phyloP scores from a whole-genome alignment of 768 basidiomycete species.

The Favolaschia claudopus region DNA sequence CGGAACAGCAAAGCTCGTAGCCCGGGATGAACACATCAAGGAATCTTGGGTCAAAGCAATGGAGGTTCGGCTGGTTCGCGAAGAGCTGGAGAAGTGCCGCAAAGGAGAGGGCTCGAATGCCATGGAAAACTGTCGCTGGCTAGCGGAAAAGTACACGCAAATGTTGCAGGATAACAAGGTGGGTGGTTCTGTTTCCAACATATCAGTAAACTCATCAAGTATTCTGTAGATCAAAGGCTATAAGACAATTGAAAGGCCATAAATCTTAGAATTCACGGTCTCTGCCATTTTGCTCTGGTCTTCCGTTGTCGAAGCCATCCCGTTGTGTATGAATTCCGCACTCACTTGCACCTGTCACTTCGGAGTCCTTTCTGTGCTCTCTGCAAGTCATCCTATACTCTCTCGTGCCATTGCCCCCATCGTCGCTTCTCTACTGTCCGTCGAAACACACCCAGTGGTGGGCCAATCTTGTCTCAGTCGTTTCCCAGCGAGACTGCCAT shows the following conservation, averaged over 20 bases:
- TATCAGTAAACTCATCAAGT: not conserved
- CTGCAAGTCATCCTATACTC: too few species aligned
- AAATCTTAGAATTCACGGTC: slow-evolving; percentile 3
- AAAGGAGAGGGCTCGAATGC: slow-evolving; percentile 91
- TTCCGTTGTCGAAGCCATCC: too few species aligned
- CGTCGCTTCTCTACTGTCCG: too few species aligned
- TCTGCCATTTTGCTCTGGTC: too few species aligned
- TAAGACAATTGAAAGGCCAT: slow-evolving; percentile 47
- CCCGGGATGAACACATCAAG: slow-evolving; percentile 78
- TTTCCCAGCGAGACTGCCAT: too few species aligned
- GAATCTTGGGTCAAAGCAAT: slow-evolving; percentile 96
- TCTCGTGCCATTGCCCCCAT: too few species aligned
- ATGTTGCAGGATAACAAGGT: slow-evolving; percentile 88
- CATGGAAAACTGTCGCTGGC: slow-evolving; percentile 86
- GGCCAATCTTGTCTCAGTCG: too few species aligned
- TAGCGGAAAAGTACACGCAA: slow-evolving; percentile 80
- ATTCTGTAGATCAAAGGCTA: slow-evolving; percentile 75
- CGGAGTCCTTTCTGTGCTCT: not conserved
- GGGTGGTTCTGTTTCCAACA: slow-evolving; percentile 37
- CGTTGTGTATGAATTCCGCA: too few species aligned
- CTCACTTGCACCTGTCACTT: too few species aligned
- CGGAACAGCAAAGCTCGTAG: slow-evolving; percentile 62
- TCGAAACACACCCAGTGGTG: too few species aligned
- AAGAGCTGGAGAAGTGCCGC: slow-evolving; percentile 91
- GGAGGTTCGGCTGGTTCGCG: slow-evolving; percentile 89